Evolutionary conservation across 768 basidiomycete genomes (phyloP).

Genomic region (Lentinula guzmanii): DNA sequence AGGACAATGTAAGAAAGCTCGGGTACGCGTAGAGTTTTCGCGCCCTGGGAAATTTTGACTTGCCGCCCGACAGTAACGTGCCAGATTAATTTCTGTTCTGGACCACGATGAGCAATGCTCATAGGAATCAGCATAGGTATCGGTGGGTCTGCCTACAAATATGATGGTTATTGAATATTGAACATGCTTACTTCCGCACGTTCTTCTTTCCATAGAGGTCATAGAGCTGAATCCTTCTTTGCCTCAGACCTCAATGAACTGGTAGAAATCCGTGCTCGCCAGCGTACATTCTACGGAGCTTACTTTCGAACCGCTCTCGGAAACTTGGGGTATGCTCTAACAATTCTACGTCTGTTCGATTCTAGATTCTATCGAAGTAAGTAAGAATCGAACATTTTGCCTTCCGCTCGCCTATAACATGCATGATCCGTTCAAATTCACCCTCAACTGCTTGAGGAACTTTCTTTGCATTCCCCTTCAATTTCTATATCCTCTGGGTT

Average conservation of each 20-base stretch:
- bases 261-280: slow-evolving; percentile 71
- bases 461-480: not conserved
- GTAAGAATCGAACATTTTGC: slow-evolving; percentile 16
- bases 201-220: slow-evolving; percentile 25
- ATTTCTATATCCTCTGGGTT: not conserved
- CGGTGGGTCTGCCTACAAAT: not conserved
- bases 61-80: not conserved
- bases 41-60: not conserved
- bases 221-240: slow-evolving; percentile 43
- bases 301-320: slow-evolving; percentile 73
- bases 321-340: slow-evolving; percentile 66
- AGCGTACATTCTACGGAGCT: slow-evolving; percentile 80
- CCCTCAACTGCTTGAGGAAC: not conserved
- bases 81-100: not conserved
- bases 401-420: not conserved
- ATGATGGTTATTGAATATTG: not conserved
- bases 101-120: not conserved
- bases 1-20: not conserved
- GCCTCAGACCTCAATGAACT: slow-evolving; percentile 52
- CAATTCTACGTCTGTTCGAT: slow-evolving; percentile 79
- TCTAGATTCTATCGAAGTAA: slow-evolving; percentile 64
- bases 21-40: not conserved
- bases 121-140: not conserved
- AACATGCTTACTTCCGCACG: not conserved
- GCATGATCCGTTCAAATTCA: not conserved